Base-by-base conservation (phyloP, 352 stramenopile genomes). In the Pelagophyceae sp. region DNA sequence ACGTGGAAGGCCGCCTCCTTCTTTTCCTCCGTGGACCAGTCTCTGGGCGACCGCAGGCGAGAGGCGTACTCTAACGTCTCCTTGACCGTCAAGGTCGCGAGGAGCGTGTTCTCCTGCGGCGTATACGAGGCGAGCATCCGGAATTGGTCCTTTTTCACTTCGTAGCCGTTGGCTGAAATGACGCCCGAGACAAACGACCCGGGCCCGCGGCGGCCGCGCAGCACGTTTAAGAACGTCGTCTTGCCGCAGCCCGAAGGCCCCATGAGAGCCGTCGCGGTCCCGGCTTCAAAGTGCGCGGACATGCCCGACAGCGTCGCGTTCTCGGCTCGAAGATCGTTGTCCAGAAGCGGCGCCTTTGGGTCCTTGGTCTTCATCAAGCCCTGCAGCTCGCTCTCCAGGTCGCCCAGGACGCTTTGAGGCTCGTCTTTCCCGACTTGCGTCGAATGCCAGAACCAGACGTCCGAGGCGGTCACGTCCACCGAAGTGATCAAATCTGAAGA, bases 181-280 rank as follows among this genome's bases (percentile, higher is more conserved):
- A 88, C 80, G 27, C 85, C 85, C 0, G 84, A n/a, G n/a, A n/a
- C n/a, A n/a, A n/a, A 64, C 45, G 11, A 23, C 23, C 23, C 45
- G 23, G 11, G 11, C 54, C 90, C 89, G 17, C 89, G 91, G 35
- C 88, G 84, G 0, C 85, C 84, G 0, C 86, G 84, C 29, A 92
- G 87, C 1, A 90, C 84, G 65, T 92, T 85, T 82, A 92, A 86
- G 23, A 92, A 78, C 23, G 88, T 92, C 5, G 88, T 91, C 80
- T 92, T 92, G 37, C 88, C 88, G 15, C 85, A 86, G 29, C 88
- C 88, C 23, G 86, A 89, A 0, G 86, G 88, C 0, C 88, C 88
- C 86, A 91, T 91, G 32, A 92, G 81, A 27, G 86, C 85, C 1
- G 84, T 89, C 82, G 90, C 89, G 0, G 82, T 87, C 3, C 87